phyloP scores from a whole-genome alignment of 192 early-diverging fungal species.

The Coemansia sp. region DNA sequence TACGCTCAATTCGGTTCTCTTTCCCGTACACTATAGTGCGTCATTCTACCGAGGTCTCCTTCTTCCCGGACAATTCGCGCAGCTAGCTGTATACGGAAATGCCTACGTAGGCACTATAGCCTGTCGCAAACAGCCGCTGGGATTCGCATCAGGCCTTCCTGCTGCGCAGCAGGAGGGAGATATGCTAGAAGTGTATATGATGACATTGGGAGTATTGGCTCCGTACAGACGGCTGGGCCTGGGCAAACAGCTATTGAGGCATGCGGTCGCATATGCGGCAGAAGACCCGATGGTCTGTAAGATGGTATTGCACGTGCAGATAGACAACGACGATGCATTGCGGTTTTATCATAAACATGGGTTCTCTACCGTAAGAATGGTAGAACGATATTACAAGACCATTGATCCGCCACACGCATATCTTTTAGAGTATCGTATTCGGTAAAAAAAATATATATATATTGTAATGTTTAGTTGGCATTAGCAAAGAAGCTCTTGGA shows the following conservation, averaged over 20 bases:
- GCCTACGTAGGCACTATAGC: slow-evolving; percentile 81
- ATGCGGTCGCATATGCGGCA: slow-evolving; percentile 46
- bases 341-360: slow-evolving; percentile 81
- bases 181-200: slow-evolving; percentile 71
- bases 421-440: slow-evolving; percentile 53
- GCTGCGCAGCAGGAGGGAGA: slow-evolving; percentile 10
- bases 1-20: slow-evolving; percentile 74
- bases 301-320: slow-evolving; percentile 85
- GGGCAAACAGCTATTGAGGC: slow-evolving; percentile 66
- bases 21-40: slow-evolving; percentile 84
- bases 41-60: slow-evolving; percentile 78
- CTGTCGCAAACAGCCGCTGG: slow-evolving; percentile 71
- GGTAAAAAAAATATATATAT: slow-evolving; percentile 2
- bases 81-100: slow-evolving; percentile 67
- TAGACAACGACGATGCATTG: slow-evolving; percentile 76
- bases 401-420: slow-evolving; percentile 85
- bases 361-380: slow-evolving; percentile 62
- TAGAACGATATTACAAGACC: slow-evolving; percentile 80
- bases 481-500: slow-evolving; percentile 71
- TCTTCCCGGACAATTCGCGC: slow-evolving; percentile 68
- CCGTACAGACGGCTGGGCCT: slow-evolving; percentile 80
- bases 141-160: slow-evolving; percentile 28
- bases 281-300: slow-evolving; percentile 55
- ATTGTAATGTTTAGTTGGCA: slow-evolving; percentile 8
- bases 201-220: slow-evolving; percentile 90